Percentiles rank a stretch among this genome's conserved stretches.
phyloP scores from a whole-genome alignment of 208 protist genomes.

The Trypanosoma mega region DNA sequence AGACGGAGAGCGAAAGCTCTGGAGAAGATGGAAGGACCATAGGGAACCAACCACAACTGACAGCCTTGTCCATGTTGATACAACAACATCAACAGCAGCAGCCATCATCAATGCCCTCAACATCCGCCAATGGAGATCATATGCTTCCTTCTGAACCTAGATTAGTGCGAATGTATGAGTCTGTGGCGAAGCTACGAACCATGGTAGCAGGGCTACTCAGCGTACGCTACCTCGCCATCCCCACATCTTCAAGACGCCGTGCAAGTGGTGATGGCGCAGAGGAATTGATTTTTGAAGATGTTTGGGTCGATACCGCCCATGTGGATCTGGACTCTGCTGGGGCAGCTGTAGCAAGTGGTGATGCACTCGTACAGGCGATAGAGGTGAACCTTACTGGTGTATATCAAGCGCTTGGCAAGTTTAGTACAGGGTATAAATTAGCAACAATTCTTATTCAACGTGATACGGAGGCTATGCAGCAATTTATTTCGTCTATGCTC shows the following conservation, averaged over 20 bases:
- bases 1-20: not conserved
- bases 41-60: not conserved
- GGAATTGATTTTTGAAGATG: slow-evolving; percentile 65
- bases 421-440: slow-evolving; percentile 82
- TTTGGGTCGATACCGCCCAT: slow-evolving; percentile 37
- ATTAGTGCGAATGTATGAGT: slow-evolving; percentile 69
- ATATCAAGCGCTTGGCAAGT: slow-evolving; percentile 54
- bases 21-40: slow-evolving; percentile 2
- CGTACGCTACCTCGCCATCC: slow-evolving; percentile 80
- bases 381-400: slow-evolving; percentile 63
- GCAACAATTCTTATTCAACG: slow-evolving; percentile 78
- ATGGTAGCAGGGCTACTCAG: slow-evolving; percentile 61
- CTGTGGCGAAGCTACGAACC: slow-evolving; percentile 54
- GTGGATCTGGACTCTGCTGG: slow-evolving; percentile 59
- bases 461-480: slow-evolving; percentile 76
- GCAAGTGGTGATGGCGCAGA: slow-evolving; percentile 34
- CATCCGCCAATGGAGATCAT: slow-evolving; percentile 22
- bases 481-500: slow-evolving; percentile 70
- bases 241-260: slow-evolving; percentile 30
- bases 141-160: slow-evolving; percentile 67
- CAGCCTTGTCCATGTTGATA: no score
- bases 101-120: no score
- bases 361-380: slow-evolving; percentile 52
- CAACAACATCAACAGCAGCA: no score
- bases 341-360: slow-evolving; percentile 24